Percentiles rank a stretch among this genome's conserved stretches.
Evolutionary conservation across 1,284 basidiomycete species (phyloP).

Genomic region (Leccinum pachyderme): DNA sequence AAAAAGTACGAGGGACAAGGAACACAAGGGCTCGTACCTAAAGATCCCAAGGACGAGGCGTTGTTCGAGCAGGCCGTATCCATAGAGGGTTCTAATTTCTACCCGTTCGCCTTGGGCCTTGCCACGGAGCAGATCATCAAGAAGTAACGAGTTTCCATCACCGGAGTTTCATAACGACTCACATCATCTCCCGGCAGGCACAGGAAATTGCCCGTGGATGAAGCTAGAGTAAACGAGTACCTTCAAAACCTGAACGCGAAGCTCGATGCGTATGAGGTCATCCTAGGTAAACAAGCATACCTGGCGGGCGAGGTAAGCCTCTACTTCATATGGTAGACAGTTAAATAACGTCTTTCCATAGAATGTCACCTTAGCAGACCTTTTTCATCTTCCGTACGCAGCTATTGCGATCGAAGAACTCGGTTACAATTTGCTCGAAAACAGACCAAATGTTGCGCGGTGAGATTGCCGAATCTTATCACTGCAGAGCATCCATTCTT

Average conservation of each 20-base stretch:
- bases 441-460: conserved; percentile 30
- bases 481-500: neutral
- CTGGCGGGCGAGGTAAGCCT: conserved; percentile 30
- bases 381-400: conserved; percentile 55
- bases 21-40: conserved; percentile 31
- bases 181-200: conserved; percentile 12
- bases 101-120: conserved; percentile 36
- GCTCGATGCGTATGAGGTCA: conserved; percentile 31
- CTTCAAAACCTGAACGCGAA: conserved; percentile 27
- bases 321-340: neutral
- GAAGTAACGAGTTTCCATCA: conserved; percentile 21
- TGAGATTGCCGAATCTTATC: conserved; percentile 4
- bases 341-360: conserved; percentile 16
- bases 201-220: conserved; percentile 25
- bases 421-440: conserved; percentile 22
- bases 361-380: conserved; percentile 52
- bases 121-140: conserved; percentile 45
- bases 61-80: conserved; percentile 50
- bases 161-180: neutral
- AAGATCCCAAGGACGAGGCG: conserved; percentile 35
- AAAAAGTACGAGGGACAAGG: conserved; percentile 41
- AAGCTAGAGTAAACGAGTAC: conserved; percentile 29
- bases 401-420: conserved; percentile 32
- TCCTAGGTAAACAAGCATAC: conserved; percentile 30
- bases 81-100: conserved; percentile 26